Percentiles rank a stretch among this genome's conserved stretches.
phyloP scores from a whole-genome alignment of 1,284 basidiomycete species.

The Laetiporus sulphureus region DNA sequence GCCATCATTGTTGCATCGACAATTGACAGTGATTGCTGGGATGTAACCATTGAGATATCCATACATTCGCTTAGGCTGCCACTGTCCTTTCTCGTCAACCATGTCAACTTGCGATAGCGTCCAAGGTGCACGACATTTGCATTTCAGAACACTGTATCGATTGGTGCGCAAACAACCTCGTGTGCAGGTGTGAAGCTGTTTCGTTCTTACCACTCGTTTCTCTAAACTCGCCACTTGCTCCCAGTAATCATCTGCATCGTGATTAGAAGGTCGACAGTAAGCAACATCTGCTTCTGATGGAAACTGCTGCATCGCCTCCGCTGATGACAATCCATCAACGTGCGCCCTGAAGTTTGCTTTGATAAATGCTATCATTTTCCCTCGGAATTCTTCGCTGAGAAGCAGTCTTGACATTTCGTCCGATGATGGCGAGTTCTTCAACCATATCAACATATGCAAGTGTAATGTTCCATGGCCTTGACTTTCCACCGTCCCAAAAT shows the following conservation, averaged over 20 bases:
- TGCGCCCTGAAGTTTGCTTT: slow-evolving; percentile 23
- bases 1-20: slow-evolving; percentile 27
- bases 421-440: slow-evolving; percentile 20
- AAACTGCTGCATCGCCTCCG: slow-evolving; percentile 4
- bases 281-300: slow-evolving; percentile 16
- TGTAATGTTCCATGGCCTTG: slow-evolving; percentile 26
- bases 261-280: slow-evolving; percentile 16
- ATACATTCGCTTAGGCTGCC: slow-evolving; percentile 15
- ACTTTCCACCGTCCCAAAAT: slow-evolving; percentile 23
- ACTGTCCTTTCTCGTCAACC: slow-evolving; percentile 16
- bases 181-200: slow-evolving; percentile 27
- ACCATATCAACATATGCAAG: slow-evolving; percentile 26
- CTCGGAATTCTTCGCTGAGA: slow-evolving; percentile 18
- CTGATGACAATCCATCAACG: slow-evolving; percentile 13
- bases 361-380: slow-evolving; percentile 21
- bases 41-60: slow-evolving; percentile 23
- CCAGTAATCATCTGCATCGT: slow-evolving; percentile 6
- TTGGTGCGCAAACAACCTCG: slow-evolving; percentile 16
- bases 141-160: slow-evolving; percentile 16
- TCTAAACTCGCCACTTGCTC: slow-evolving; percentile 4
- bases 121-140: slow-evolving; percentile 31
- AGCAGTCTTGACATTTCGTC: slow-evolving; percentile 22
- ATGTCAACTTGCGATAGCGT: slow-evolving; percentile 10
- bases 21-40: slow-evolving; percentile 16
- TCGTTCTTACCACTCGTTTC: slow-evolving; percentile 13